Conservation (phyloP, 139 green algal genomes). For the Pleodorina starrii region DNA sequence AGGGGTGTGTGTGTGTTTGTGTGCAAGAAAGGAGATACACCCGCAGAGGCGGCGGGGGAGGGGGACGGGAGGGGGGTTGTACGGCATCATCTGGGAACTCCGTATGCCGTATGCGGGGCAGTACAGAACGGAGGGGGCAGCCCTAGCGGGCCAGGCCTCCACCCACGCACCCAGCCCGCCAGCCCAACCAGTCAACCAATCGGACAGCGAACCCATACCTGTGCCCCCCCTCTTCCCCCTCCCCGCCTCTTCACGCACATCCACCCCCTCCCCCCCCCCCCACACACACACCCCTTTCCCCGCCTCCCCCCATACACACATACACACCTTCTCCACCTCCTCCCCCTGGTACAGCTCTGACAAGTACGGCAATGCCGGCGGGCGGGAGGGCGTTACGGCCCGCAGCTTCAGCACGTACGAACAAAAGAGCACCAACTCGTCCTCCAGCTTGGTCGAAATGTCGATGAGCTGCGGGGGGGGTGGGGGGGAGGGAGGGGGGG, state of each 20-base stretch:
- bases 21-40: not conserved
- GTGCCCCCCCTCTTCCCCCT: not conserved
- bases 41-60: too few relatives aligned
- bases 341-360: not conserved
- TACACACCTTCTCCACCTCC: constrained; percentile 26
- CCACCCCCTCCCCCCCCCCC: not conserved
- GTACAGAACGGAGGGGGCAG: too few relatives aligned
- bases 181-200: too few relatives aligned
- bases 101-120: too few relatives aligned
- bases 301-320: not conserved
- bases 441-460: not conserved
- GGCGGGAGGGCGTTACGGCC: not conserved
- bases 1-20: not conserved
- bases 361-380: constrained; percentile 31
- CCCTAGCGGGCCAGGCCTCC: not conserved
- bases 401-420: constrained; percentile 53
- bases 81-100: too few relatives aligned
- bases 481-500: not conserved
- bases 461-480: not conserved
- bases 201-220: too few relatives aligned
- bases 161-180: not conserved
- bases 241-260: not conserved
- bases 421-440: constrained; percentile 49
- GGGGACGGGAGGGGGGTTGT: too few relatives aligned
- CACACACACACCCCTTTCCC: not conserved